Evolutionary conservation across 108 stramenopile species (phyloP).

Genomic region (Pseudonitzschia multistriata): DNA sequence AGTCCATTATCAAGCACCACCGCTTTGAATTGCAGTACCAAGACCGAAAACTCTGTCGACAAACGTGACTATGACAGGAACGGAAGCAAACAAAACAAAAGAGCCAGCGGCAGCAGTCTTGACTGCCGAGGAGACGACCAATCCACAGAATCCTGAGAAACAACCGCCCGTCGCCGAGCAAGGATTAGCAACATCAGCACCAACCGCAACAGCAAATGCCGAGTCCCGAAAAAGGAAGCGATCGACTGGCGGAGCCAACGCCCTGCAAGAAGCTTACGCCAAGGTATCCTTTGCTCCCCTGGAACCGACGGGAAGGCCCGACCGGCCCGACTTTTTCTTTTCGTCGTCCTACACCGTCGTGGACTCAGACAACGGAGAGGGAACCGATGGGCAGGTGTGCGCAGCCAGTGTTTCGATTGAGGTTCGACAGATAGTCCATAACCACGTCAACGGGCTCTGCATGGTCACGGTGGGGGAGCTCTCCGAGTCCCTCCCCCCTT

Average conservation of each 20-base stretch:
- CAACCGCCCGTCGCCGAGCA: background rate
- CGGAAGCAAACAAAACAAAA: background rate
- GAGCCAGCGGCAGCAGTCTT: background rate
- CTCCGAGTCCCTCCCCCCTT: background rate
- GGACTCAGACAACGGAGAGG: background rate
- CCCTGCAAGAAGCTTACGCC: slow-evolving; percentile 13
- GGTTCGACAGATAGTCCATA: slow-evolving; percentile 52
- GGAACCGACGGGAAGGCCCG: background rate
- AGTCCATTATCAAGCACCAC: too few relatives aligned
- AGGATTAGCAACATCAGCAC: background rate
- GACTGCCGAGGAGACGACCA: background rate
- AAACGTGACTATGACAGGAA: background rate
- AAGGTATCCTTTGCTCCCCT: slow-evolving; percentile 12
- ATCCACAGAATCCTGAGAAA: background rate
- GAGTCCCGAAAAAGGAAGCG: slow-evolving; percentile 24
- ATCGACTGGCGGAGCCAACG: slow-evolving; percentile 5
- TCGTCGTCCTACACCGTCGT: slow-evolving; percentile 3
- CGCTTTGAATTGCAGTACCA: too few relatives aligned
- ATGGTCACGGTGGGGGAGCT: slow-evolving; percentile 62
- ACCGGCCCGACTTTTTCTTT: slow-evolving; percentile 14
- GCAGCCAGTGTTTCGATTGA: background rate
- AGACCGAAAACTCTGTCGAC: too few relatives aligned
- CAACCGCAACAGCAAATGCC: background rate
- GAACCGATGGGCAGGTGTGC: background rate
- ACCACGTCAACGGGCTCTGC: slow-evolving; percentile 69